Conservation (phyloP, 371 early-diverging fungal genomes). For the Batkoa obscura region DNA sequence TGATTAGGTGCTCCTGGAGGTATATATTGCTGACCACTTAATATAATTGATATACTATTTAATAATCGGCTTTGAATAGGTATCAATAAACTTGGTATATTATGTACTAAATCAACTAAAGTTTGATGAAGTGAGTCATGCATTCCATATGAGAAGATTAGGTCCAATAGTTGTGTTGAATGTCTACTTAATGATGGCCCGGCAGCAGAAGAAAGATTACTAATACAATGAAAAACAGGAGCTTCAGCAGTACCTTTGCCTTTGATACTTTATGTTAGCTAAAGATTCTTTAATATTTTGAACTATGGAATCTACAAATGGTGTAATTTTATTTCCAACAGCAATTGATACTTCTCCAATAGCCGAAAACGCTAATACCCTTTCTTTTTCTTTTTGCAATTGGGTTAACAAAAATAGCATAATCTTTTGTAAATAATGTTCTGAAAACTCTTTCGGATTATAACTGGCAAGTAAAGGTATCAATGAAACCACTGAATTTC, state of each 20-base stretch:
- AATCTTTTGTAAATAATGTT: conserved; percentile 42
- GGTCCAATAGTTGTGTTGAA: conserved; percentile 70
- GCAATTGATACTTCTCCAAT: conserved; percentile 74
- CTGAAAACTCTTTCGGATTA: conserved; percentile 57
- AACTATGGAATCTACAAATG: conserved; percentile 33
- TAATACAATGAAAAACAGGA: conserved; percentile 66
- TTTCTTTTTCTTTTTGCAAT: conserved; percentile 60
- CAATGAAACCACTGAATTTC: conserved; percentile 62
- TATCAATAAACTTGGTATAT: conserved; percentile 62
- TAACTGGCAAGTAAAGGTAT: conserved; percentile 72
- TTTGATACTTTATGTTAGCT: not conserved
- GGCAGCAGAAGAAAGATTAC: conserved; percentile 73
- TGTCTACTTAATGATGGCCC: conserved; percentile 74
- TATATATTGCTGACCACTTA: conserved; percentile 71
- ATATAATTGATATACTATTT: conserved; percentile 68
- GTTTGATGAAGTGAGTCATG: conserved; percentile 66
- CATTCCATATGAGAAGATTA: conserved; percentile 79
- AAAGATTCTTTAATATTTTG: not conserved
- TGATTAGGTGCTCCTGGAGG: conserved; percentile 52
- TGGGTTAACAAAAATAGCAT: conserved; percentile 60
- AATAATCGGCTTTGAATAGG: conserved; percentile 84
- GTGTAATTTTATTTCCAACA: conserved; percentile 60
- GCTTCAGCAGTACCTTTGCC: conserved; percentile 21
- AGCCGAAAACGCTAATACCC: conserved; percentile 55
- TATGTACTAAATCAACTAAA: conserved; percentile 51